Base-by-base conservation (phyloP, 495 filamentous ascomycete species). In the Evansstolkia leycettana region DNA sequence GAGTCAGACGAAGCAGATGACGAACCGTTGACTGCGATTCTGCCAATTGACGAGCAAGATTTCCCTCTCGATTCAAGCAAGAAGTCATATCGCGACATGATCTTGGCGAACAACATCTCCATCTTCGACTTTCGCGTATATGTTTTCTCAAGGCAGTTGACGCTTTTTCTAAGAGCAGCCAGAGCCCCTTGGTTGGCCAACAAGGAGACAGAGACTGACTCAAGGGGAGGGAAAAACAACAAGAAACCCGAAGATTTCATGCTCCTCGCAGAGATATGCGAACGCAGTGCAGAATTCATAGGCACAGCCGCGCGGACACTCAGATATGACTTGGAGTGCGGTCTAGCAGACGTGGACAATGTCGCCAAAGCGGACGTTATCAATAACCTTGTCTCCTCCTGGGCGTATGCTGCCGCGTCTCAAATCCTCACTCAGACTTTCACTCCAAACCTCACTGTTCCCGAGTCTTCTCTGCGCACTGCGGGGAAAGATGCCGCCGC, bases 71-170 rank as follows among this genome's bases (percentile, higher is more conserved):
- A 74, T 47, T 70, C 82, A 2, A 66, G 60, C 27, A 83, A 74
- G 53, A 92, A 94, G 51, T 65, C 80, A 2, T 96, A 95, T 51
- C 76, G 92, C 27, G 87, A 93, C 37, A 73, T 93, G 42, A 96
- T 99, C 31, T 62, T 96, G 28, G 78, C 83, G n/a, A 96, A 86
- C 58, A 80, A 92, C 42, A 92, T 96, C 18, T 96, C 90, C n/a
- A 67, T 92, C 9, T 96, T 95, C 47, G 90, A 99, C 53, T 96
- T 99, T 55, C 73, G 82, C 39, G 87, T 79, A 42, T 99, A 99
- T 52, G 70, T 99, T 8, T 96, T 95, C 60, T 79, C 84, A 15
- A 72, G 90, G 17, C 90, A 99, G 49, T 70, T 93, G 46, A 74
- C 78, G 10, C 56, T 98, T 2, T 67, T 95, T 7, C 71, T 94